Conservation (phyloP, 345 rosid species). For the Anastatica hierochuntica region DNA sequence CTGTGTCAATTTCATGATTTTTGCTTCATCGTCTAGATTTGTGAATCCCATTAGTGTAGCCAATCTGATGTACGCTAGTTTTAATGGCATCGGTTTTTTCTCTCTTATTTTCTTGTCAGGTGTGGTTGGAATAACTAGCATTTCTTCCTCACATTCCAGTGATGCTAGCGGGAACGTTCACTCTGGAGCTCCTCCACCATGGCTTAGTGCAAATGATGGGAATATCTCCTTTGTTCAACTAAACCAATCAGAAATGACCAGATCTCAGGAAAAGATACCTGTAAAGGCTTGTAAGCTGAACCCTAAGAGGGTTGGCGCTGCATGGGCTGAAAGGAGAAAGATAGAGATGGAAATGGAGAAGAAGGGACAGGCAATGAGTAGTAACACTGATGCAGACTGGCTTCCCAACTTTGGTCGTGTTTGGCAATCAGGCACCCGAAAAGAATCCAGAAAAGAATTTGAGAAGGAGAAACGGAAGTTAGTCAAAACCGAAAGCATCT, state of each 20-base stretch:
- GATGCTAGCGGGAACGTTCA: conserved; percentile 56
- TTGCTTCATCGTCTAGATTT: neutral
- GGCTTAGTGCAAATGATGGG: conserved; percentile 52
- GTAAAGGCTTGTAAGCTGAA: conserved; percentile 53
- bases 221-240: conserved; percentile 25
- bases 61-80: neutral
- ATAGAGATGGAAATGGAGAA: conserved; percentile 80
- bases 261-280: conserved; percentile 25
- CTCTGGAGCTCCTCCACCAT: conserved; percentile 79
- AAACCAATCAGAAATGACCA: conserved; percentile 23
- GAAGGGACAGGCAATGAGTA: conserved; percentile 49
- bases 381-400: conserved; percentile 52
- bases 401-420: conserved; percentile 96
- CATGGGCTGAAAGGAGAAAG: conserved; percentile 92
- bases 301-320: conserved; percentile 88
- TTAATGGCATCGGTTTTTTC: conserved; percentile 1
- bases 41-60: neutral
- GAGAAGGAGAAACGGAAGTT: conserved; percentile 56
- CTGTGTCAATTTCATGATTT: neutral
- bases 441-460: conserved; percentile 83
- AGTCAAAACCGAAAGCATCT: conserved; percentile 35
- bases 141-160: conserved; percentile 25
- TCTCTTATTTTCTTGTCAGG: conserved; percentile 28
- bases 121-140: conserved; percentile 27
- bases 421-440: conserved; percentile 91